A percentile compares a stretch with the other conserved stretches of the same genome.
Evolutionary conservation across 2,329 filamentous ascomycete species (phyloP).

Genomic region (Emmonsiellopsis sp.): DNA sequence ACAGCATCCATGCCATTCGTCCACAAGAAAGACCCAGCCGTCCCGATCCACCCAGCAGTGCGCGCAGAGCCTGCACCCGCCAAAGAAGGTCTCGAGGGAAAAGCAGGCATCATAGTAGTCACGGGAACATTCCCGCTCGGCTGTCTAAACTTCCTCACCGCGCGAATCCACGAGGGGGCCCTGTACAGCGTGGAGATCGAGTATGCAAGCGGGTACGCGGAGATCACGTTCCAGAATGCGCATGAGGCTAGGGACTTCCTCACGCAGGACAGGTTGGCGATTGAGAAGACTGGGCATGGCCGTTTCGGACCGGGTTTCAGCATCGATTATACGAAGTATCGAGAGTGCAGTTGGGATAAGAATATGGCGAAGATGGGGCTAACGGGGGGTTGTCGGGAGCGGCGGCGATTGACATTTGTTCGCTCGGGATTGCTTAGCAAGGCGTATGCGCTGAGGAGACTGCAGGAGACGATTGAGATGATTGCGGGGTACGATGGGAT

Average conservation of each 20-base stretch:
- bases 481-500: constrained; percentile 26
- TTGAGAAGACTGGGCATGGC: constrained; percentile 20
- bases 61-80: neutral
- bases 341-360: constrained; percentile 24
- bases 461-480: constrained; percentile 26
- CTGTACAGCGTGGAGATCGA: constrained; percentile 30
- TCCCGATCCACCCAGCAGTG: constrained; percentile 1
- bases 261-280: constrained; percentile 21
- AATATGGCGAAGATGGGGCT: constrained; percentile 27
- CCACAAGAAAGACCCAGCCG: neutral
- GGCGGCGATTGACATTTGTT: constrained; percentile 34
- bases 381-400: constrained; percentile 23
- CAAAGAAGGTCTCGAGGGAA: constrained; percentile 10
- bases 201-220: constrained; percentile 20
- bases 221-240: constrained; percentile 31
- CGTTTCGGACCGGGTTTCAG: constrained; percentile 22
- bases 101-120: constrained; percentile 21
- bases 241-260: constrained; percentile 27
- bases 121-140: constrained; percentile 13
- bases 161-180: constrained; percentile 30
- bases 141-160: constrained; percentile 22
- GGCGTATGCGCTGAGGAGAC: constrained; percentile 23
- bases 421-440: constrained; percentile 29
- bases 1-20: neutral
- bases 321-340: constrained; percentile 9